Base-by-base conservation (phyloP, 495 filamentous ascomycete genomes). In the Penicillium dipodomyicola region DNA sequence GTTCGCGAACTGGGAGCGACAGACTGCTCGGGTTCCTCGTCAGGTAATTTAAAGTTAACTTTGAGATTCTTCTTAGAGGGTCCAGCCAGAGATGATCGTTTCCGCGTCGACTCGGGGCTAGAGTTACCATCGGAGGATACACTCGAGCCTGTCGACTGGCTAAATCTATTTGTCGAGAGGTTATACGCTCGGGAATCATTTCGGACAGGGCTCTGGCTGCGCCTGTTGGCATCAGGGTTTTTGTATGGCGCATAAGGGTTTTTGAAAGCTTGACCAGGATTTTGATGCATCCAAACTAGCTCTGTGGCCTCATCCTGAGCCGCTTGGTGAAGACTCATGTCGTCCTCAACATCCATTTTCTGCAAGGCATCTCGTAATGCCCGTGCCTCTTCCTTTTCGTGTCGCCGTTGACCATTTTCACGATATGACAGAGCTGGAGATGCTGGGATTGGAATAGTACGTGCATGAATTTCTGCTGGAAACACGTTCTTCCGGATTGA, bases 231-330 rank as follows among this genome's bases (percentile, higher is more conserved):
- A 62, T 76, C 78, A 11, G 74, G 78, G 59, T 74, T 81, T 27
- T 64, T 69, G 62, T 87, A 90, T 22, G 86, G 82, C 11, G 84
- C 83, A 45, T 84, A 79, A 5, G 82, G 76, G 56, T 80, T 80
- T 45, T 73, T 76, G 20, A 72, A 73, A 0, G 82, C 78, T 25
- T 82, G 69, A 1, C 80, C 82, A 0, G 84, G 81, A 61, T 94
- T 83, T 61, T 88, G 83, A 65, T 96, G 91, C 66, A 85, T 85
- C 83, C 85, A 94, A 20, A 96, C 91, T 4, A 96, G 77, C 63
- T 96, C 88, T 4, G 90, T 87, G 1, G 92, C 92, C 68, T 96
- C 92, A 56, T 92, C 82, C 57, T 92, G 85, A 9, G 92, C 92
- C 22, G 87, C 89, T 9, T 82, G 69, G 62, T 92, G 86, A 23